Evolutionary conservation across 2,329 filamentous ascomycete genomes (phyloP), one percentile per base, ranked within the genome.

Genomic region (Fusarium sp.): DNA sequence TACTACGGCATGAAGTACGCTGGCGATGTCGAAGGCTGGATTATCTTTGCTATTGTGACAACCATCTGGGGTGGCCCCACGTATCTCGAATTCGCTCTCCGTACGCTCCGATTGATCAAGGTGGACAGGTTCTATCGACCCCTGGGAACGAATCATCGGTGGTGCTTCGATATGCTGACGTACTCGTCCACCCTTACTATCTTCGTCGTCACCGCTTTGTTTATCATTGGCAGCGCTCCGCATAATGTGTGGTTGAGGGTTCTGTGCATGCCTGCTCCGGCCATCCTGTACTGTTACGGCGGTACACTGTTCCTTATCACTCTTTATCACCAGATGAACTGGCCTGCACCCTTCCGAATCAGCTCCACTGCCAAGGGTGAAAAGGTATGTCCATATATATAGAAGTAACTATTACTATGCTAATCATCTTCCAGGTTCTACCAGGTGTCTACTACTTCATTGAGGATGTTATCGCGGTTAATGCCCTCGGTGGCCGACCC

Each of bases 401-500:
- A n/a, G 10, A 16, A 22, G 14, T 1, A n/a, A 1, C 9, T 25
- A 5, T 10, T 16, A 6, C 3, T 6, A n/a, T 62, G 8, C 84
- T 83, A 57, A 76, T 47, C 2, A 15, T 43, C 8, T 40, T 1
- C 2, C n/a, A 82, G 76, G 86, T 91, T 61, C 84, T 86, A 5
- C 90, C 90, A 1, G 85, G 88, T 4, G 83, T 87, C 3, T 90
- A 90, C 71, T 90, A 90, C 52, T 83, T 92, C 30, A 87, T 91
- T 27, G 90, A 92, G 78, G 90, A 92, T 72, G 84, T 91, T 25
- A 85, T 91, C 16, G 89, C 88, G 7, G 90, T 92, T 43, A 90
- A 92, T 74, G 90, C 88, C 22, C 86, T 84, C 6, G 89, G 88
- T 12, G 81, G 81, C n/a, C 77, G 79, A 38, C 80, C 81, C 0